Conservation (phyloP, 495 filamentous ascomycete genomes). For the Penicillium manginii region DNA sequence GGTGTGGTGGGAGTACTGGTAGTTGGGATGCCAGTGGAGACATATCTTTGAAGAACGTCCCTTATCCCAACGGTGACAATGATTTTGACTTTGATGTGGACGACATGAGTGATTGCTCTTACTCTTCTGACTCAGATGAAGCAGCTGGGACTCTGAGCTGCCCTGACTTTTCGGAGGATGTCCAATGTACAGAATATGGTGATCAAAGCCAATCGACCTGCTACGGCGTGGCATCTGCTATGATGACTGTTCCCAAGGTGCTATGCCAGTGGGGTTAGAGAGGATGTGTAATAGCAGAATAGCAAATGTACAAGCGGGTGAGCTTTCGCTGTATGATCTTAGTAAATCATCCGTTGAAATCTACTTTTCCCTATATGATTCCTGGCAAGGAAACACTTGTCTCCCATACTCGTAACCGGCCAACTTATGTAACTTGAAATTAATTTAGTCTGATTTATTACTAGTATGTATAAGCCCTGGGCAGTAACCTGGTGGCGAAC, state of each 20-base stretch:
- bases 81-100: constrained; percentile 2
- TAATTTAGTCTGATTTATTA: no score
- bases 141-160: constrained; percentile 4
- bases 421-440: no score
- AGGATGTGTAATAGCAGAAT: background rate
- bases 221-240: background rate
- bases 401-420: background rate
- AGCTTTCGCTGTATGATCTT: background rate
- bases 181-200: background rate
- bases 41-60: constrained; percentile 5
- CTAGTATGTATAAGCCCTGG: no score
- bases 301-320: background rate
- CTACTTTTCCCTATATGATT: background rate
- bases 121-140: constrained; percentile 7
- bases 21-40: background rate
- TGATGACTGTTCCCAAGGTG: constrained; percentile 3
- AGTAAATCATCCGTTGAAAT: background rate
- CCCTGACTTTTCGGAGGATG: constrained; percentile 5
- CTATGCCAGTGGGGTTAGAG: background rate
- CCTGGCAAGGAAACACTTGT: background rate
- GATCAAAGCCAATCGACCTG: background rate
- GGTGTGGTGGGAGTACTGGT: background rate
- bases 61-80: constrained; percentile 1
- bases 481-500: background rate
- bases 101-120: background rate